A percentile compares a stretch with the other conserved stretches of the same genome.
phyloP scores from a whole-genome alignment of 2,329 filamentous ascomycete species.

The Fusarium sp. region DNA sequence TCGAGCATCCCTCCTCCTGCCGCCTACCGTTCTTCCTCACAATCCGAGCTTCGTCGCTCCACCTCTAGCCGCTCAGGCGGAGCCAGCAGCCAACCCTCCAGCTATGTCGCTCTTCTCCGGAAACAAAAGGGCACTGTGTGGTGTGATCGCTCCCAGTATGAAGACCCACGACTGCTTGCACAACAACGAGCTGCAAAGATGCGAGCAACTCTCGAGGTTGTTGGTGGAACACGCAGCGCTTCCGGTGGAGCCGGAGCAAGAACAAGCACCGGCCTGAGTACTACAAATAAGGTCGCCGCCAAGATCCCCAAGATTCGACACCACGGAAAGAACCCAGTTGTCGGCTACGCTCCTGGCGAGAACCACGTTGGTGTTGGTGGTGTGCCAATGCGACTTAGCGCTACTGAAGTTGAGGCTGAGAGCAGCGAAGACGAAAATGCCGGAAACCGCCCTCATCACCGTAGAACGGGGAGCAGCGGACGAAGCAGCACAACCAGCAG shows the following conservation, averaged over 20 bases:
- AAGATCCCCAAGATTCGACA: conserved; percentile 95
- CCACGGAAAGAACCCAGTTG: conserved; percentile 80
- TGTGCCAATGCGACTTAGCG: conserved; percentile 89
- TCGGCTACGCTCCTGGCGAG: conserved; percentile 79
- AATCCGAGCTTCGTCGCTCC: conserved; percentile 74
- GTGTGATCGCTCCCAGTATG: conserved; percentile 93
- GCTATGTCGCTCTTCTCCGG: conserved; percentile 94
- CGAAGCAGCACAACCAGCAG: conserved; percentile 72
- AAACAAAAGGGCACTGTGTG: conserved; percentile 98
- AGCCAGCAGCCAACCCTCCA: conserved; percentile 64
- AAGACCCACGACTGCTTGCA: conserved; percentile 84
- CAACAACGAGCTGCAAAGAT: conserved; percentile 89
- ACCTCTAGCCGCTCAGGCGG: conserved; percentile 80
- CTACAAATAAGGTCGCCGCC: conserved; percentile 73
- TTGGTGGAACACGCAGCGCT: conserved; percentile 63
- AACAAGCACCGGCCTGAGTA: conserved; percentile 70
- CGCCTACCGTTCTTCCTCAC: conserved; percentile 65
- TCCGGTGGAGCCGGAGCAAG: conserved; percentile 52
- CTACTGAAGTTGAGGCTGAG: conserved; percentile 92
- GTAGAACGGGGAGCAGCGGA: conserved; percentile 78
- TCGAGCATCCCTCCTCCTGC: conserved; percentile 72
- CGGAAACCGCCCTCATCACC: conserved; percentile 66
- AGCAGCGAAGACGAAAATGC: conserved; percentile 80
- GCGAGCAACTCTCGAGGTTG: conserved; percentile 84
- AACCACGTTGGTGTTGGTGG: conserved; percentile 80